Evolutionary conservation across 108 stramenopile genomes (phyloP).

Genomic region (Cylindrotheca fusiformis): DNA sequence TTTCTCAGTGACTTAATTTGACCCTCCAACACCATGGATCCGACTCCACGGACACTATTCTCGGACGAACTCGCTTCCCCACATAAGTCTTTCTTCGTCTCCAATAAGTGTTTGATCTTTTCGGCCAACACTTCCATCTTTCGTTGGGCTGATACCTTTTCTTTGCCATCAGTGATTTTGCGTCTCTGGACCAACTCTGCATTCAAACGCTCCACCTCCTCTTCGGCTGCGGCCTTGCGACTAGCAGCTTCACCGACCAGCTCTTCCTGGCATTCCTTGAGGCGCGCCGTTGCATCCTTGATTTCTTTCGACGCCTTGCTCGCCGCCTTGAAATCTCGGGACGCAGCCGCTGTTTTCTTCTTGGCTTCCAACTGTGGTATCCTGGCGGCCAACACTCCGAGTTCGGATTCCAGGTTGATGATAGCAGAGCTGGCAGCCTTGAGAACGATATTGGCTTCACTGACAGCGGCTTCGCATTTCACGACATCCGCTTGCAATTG

Average conservation of each 20-base stretch:
- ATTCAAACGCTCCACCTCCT: constrained; percentile 36
- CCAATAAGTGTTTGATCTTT: constrained; percentile 42
- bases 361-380: constrained; percentile 72
- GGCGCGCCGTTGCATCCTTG: constrained; percentile 68
- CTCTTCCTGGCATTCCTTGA: constrained; percentile 61
- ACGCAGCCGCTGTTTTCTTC: constrained; percentile 73
- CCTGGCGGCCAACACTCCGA: constrained; percentile 33
- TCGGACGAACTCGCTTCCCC: constrained; percentile 28
- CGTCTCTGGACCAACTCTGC: constrained; percentile 51
- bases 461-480: constrained; percentile 68
- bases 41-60: constrained; percentile 62
- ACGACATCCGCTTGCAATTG: constrained; percentile 64
- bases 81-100: constrained; percentile 42
- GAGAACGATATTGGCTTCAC: constrained; percentile 64
- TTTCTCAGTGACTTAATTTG: constrained; percentile 62
- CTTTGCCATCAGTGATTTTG: constrained; percentile 51
- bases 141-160: constrained; percentile 47
- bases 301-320: constrained; percentile 84
- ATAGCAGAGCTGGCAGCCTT: constrained; percentile 42
- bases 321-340: constrained; percentile 83
- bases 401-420: constrained; percentile 49
- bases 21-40: constrained; percentile 65
- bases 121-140: constrained; percentile 55
- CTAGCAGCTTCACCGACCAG: constrained; percentile 54
- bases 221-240: constrained; percentile 46